phyloP scores from a whole-genome alignment of 1,139 yeast genomes.

The Torulaspora globosa region DNA sequence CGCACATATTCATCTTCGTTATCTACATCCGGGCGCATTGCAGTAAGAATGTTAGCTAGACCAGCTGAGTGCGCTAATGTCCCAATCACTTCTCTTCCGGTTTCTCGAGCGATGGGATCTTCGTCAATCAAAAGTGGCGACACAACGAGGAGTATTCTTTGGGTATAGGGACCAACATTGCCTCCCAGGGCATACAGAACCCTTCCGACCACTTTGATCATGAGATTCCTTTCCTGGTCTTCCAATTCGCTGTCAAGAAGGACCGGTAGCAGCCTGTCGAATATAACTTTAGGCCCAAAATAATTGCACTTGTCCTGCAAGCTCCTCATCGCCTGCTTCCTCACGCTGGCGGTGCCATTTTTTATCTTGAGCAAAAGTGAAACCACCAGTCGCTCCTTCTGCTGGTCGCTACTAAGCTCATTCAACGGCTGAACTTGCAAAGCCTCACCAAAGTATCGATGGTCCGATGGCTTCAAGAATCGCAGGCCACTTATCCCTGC shows the following conservation, averaged over 20 bases:
- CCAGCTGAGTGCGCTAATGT: slow-evolving; percentile 81
- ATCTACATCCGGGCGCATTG: slow-evolving; percentile 78
- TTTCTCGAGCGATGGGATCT: slow-evolving; percentile 65
- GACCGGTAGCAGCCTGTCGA: slow-evolving; percentile 68
- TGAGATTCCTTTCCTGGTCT: slow-evolving; percentile 77
- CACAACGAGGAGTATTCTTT: slow-evolving; percentile 65
- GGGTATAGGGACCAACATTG: slow-evolving; percentile 67
- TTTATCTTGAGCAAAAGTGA: slow-evolving; percentile 63
- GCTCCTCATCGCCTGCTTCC: slow-evolving; percentile 69
- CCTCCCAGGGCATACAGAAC: slow-evolving; percentile 63
- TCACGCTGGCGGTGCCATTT: slow-evolving; percentile 64
- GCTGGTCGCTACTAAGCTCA: slow-evolving; percentile 48
- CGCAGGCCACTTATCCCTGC: slow-evolving; percentile 64
- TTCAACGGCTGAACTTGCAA: slow-evolving; percentile 41
- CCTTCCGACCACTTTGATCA: slow-evolving; percentile 73
- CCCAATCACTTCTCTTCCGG: slow-evolving; percentile 76
- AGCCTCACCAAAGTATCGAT: slow-evolving; percentile 65
- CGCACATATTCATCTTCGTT: slow-evolving; percentile 79
- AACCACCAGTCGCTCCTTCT: slow-evolving; percentile 59
- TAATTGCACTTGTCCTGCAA: slow-evolving; percentile 60
- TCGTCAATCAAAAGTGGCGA: slow-evolving; percentile 81
- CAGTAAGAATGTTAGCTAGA: slow-evolving; percentile 67
- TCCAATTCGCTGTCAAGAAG: slow-evolving; percentile 68
- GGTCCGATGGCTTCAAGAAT: slow-evolving; percentile 67
- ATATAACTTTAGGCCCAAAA: slow-evolving; percentile 67